Base-by-base conservation (phyloP, 148 eudicot species). In the Vaccinium macrocarpon region DNA sequence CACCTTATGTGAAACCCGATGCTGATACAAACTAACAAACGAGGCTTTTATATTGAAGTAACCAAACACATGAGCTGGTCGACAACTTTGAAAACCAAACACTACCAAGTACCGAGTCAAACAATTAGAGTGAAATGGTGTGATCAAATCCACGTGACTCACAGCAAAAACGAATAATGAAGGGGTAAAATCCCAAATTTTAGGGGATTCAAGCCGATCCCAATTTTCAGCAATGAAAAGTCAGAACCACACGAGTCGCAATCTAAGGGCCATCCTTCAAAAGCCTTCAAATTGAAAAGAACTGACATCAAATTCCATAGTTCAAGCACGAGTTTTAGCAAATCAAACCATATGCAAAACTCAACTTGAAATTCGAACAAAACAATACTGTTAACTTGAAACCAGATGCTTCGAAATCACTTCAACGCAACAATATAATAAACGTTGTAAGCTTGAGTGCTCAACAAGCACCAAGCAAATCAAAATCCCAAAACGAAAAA, bases 51-150 rank as follows among this genome's bases (percentile, higher is more conserved):
- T 15, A 42, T 55, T 78, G 18, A 15, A 77, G 11, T 49, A 48
- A 50, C 76, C 23, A 35, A 81, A 79, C 23, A 66, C 4, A 27
- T 16, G 3, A 50, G 82, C 48, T 64, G 86, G 38, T 57, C 11
- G 19, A 56, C 80, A 85, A 61, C 32, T 50, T 85, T 61, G 64
- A 74, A 78, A 56, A 84, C 49, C 52, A 80, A 57, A n/a, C 5
- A 72, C 8, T 19, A 48, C 19, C 7, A 3, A 21, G 46, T 19
- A 48, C 25, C 3, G 1, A 29, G 46, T 77, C 72, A 75, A 73
- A 85, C 59, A 81, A 16, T 25, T 66, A 73, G 9, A 75, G 62
- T 81, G 78, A 57, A 72, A 74, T 8, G 9, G 19, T 59, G 73
- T 32, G 25, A 85, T 48, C 59, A 72, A 72, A 8, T 49, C 83